Evolutionary conservation across 2,329 filamentous ascomycete genomes (phyloP).

Genomic region (Trichoderma sp.): DNA sequence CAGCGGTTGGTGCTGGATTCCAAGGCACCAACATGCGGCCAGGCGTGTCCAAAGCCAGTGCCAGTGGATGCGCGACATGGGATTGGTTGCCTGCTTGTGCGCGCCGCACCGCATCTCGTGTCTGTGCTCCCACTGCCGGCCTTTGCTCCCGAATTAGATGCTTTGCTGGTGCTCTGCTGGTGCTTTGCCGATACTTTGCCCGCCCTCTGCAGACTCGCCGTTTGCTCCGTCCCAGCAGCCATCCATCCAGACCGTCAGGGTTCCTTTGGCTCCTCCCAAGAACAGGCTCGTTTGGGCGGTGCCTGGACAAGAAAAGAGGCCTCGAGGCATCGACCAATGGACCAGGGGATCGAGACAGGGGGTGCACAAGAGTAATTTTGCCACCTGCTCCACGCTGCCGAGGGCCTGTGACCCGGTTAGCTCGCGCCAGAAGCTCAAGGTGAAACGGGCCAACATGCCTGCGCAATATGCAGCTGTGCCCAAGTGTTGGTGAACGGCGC

Average conservation of each 20-base stretch:
- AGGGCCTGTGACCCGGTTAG: background rate
- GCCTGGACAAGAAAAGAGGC: background rate
- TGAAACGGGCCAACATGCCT: conserved; percentile 8
- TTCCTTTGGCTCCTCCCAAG: background rate
- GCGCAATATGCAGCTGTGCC: background rate
- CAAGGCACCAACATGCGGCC: background rate
- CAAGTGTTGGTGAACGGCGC: background rate
- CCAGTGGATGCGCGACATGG: background rate
- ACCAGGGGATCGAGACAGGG: background rate
- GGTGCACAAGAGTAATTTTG: background rate
- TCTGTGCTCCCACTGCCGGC: background rate
- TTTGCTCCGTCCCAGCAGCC: background rate
- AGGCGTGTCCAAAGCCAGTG: background rate
- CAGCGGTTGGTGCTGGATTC: background rate
- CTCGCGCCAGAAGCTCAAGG: background rate
- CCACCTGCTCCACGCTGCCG: background rate
- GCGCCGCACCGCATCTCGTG: background rate
- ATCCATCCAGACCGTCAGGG: background rate
- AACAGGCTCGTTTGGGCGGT: background rate
- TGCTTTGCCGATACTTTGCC: background rate
- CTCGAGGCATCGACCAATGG: background rate
- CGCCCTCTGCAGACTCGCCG: background rate
- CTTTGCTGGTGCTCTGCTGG: background rate
- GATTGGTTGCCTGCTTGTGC: background rate
- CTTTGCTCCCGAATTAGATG: background rate